These are phyloP conservation scores for Populus deltoides DNA, from an alignment of 345 rosid species.

Conservation along the genomic window DNA sequence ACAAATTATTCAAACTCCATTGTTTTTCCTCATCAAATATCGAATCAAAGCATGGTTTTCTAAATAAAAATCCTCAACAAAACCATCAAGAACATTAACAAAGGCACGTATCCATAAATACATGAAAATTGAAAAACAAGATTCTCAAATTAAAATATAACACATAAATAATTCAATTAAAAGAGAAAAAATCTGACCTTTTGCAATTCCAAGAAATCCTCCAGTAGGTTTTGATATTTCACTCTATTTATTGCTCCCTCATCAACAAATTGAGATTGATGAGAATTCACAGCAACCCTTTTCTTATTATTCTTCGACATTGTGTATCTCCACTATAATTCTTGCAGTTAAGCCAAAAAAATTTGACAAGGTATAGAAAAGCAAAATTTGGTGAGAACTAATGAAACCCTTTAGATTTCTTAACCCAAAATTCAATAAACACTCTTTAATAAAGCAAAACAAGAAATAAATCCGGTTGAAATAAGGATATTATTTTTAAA, in stretches of 20 bases:
- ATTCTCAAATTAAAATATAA: too few species aligned
- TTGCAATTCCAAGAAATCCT: constrained; percentile 38
- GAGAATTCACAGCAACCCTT: constrained; percentile 17
- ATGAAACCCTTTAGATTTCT: too few species aligned
- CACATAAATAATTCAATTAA: background rate
- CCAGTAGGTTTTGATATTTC: constrained; percentile 31
- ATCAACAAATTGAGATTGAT: constrained; percentile 3
- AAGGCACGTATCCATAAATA: background rate
- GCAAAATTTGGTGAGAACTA: too few species aligned
- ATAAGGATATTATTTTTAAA: background rate
- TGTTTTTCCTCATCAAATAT: background rate
- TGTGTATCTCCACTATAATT: constrained; percentile 1
- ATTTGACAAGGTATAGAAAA: too few species aligned
- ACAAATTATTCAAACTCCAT: background rate
- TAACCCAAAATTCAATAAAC: too few species aligned
- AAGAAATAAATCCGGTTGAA: background rate
- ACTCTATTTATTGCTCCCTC: constrained; percentile 20
- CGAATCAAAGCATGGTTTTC: too few species aligned
- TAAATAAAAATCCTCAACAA: background rate
- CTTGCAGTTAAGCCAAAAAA: too few species aligned
- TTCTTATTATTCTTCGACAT: constrained; percentile 10
- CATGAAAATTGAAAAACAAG: background rate
- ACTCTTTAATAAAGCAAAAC: background rate
- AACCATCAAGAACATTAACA: background rate
- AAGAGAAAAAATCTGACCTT: constrained; percentile 26